Conservation (phyloP, 1,284 basidiomycete species). For the Fomitopsis pinicola region DNA sequence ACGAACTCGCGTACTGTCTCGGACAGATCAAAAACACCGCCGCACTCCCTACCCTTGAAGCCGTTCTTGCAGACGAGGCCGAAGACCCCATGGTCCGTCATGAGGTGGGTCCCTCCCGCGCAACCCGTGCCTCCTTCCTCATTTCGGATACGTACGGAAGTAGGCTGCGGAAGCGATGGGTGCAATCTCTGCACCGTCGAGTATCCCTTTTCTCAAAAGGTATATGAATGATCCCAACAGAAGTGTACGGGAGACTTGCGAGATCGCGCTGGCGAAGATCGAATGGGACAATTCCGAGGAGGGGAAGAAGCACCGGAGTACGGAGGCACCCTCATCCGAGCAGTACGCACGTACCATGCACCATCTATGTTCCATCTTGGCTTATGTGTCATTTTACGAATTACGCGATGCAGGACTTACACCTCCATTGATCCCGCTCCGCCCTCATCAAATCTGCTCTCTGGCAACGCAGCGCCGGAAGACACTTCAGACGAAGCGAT, state of each 20-base stretch:
- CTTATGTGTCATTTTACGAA: too few species aligned
- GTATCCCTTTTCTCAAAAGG: constrained; percentile 70
- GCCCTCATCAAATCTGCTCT: constrained; percentile 58
- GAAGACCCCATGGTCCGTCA: constrained; percentile 98
- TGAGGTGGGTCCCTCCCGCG: constrained; percentile 54
- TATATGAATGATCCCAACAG: constrained; percentile 75
- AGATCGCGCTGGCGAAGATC: constrained; percentile 95
- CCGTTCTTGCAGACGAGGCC: constrained; percentile 62
- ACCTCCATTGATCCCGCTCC: constrained; percentile 97
- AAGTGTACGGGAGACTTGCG: constrained; percentile 93
- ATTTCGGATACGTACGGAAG: not conserved
- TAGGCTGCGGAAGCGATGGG: constrained; percentile 98
- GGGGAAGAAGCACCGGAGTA: constrained; percentile 44
- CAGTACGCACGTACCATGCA: constrained; percentile 21
- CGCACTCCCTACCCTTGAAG: constrained; percentile 80
- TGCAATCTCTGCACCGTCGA: constrained; percentile 74
- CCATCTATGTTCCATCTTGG: not conserved
- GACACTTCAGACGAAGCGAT: constrained; percentile 47
- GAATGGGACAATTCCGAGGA: constrained; percentile 86
- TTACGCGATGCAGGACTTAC: constrained; percentile 47
- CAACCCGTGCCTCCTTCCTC: not conserved
- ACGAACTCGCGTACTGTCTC: constrained; percentile 96
- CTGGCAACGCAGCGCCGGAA: constrained; percentile 45
- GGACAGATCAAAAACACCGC: constrained; percentile 81
- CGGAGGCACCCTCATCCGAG: constrained; percentile 27